These are phyloP conservation scores for Zasmidium angulare DNA, from an alignment of 2,329 filamentous ascomycete species.

Conservation along the genomic window DNA sequence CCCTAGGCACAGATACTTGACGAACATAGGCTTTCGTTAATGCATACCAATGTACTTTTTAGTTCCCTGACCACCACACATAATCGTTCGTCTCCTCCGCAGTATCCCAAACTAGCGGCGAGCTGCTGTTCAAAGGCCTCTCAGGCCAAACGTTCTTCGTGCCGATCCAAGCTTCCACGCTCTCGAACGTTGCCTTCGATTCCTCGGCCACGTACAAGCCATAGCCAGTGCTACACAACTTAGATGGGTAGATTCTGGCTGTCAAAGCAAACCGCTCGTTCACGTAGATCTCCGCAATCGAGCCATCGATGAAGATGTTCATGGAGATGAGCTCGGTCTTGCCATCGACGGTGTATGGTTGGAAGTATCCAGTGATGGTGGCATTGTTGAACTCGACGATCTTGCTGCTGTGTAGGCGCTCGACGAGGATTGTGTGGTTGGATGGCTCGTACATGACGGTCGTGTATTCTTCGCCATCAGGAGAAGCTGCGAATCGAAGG, in stretches of 20 bases:
- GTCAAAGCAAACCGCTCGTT: conserved; percentile 44
- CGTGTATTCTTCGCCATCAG: conserved; percentile 46
- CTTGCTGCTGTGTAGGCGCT: conserved; percentile 44
- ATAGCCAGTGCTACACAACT: conserved; percentile 44
- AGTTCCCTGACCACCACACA: conserved; percentile 46
- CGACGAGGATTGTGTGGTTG: conserved; percentile 49
- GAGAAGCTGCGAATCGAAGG: conserved; percentile 44
- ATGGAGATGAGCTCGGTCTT: conserved; percentile 41
- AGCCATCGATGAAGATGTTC: conserved; percentile 50
- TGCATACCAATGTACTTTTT: background rate
- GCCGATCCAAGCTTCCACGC: conserved; percentile 42
- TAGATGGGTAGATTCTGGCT: conserved; percentile 48
- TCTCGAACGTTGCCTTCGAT: conserved; percentile 37
- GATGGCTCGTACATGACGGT: conserved; percentile 46
- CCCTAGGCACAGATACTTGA: background rate
- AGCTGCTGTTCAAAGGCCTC: conserved; percentile 43
- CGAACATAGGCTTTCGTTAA: background rate
- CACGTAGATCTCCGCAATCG: conserved; percentile 48
- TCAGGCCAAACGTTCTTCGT: conserved; percentile 42
- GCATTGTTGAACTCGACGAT: conserved; percentile 45
- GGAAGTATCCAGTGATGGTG: conserved; percentile 48
- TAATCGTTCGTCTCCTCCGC: conserved; percentile 46
- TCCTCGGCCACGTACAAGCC: conserved; percentile 43
- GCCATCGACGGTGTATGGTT: conserved; percentile 42
- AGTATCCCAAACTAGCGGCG: conserved; percentile 43